A percentile compares a stretch with the other conserved stretches of the same genome.
These are phyloP conservation scores for Botrytis hyacinthi DNA, from an alignment of 2,329 filamentous ascomycete genomes.

Conservation along the genomic window DNA sequence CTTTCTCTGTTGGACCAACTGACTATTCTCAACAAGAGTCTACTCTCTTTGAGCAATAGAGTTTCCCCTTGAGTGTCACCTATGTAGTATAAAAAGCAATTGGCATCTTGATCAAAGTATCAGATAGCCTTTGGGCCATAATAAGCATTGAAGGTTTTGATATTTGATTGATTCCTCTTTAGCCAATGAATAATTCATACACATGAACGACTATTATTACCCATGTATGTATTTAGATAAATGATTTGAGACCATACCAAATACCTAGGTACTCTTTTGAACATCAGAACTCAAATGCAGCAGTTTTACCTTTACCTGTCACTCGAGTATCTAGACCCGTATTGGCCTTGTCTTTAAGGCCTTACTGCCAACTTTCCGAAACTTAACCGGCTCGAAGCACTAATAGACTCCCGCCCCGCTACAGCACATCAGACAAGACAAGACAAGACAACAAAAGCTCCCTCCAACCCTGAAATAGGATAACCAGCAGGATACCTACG, in stretches of 20 bases:
- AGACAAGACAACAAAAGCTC: slow-evolving; percentile 2
- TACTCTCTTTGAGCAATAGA: background rate
- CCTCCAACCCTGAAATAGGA: slow-evolving; percentile 10
- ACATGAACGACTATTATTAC: background rate
- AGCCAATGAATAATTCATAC: background rate
- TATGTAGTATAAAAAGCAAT: background rate
- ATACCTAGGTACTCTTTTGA: background rate
- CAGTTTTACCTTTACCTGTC: background rate
- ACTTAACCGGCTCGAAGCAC: background rate
- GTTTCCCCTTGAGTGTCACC: background rate
- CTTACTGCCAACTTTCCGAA: background rate
- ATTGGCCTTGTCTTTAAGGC: background rate
- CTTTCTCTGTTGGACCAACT: background rate
- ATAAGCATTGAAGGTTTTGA: background rate
- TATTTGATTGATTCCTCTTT: background rate
- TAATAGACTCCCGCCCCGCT: background rate
- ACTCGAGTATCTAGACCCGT: background rate
- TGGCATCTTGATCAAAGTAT: background rate
- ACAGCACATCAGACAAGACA: slow-evolving; percentile 17
- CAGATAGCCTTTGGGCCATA: background rate
- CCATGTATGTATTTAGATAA: background rate
- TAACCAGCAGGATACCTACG: slow-evolving; percentile 14
- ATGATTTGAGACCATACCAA: background rate
- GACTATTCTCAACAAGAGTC: background rate
- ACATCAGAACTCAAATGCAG: background rate